Base-by-base conservation (phyloP, 2,329 filamentous ascomycete species). In the Talaromyces marneffei region DNA sequence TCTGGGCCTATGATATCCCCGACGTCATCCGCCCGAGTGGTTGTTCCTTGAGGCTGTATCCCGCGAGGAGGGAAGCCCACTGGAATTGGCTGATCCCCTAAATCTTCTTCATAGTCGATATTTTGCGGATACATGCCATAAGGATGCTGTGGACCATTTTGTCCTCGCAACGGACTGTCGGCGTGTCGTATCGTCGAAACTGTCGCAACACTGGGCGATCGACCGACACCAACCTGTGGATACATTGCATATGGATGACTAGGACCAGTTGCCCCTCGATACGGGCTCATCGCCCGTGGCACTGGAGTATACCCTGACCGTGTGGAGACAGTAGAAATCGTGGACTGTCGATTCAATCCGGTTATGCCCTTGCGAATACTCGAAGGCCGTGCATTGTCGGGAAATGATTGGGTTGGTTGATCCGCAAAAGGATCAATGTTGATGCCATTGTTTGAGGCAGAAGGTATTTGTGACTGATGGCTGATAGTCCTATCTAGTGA, bases 161-260 rank as follows among this genome's bases (percentile, higher is more conserved):
- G 79, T 18, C 85, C 83, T 10, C 80, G 79, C 66, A 87, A 85
- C 2, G 86, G 82, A 65, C 77, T 82, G 71, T 82, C 85, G 8
- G 82, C 75, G 14, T 83, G 80, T 25, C 82, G 83, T 48, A 83
- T 78, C 12, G 90, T 92, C 7, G 89, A 87, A 14, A 86, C 84
- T 20, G 90, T 91, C n/a, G 85, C 83, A 39, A 88, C 78, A 70
- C 90, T 92, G 25, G 83, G 79, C 8, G 85, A 83, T 60, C 85
- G 79, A 58, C 77, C 75, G 25, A 79, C 68, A 66, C 77, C 71
- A 77, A 88, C 84, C 71, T 96, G 91, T 6, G 88, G 85, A 73
- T 95, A 95, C 85, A 93, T 88, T 67, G 85, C 85, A 72, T 95
- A 96, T 0, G 91, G 90, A 74, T 94, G 89, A 58, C 90, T 94